These are phyloP conservation scores for Mitragyna speciosa DNA, from an alignment of 257 asterid genomes.

Conservation along the genomic window DNA sequence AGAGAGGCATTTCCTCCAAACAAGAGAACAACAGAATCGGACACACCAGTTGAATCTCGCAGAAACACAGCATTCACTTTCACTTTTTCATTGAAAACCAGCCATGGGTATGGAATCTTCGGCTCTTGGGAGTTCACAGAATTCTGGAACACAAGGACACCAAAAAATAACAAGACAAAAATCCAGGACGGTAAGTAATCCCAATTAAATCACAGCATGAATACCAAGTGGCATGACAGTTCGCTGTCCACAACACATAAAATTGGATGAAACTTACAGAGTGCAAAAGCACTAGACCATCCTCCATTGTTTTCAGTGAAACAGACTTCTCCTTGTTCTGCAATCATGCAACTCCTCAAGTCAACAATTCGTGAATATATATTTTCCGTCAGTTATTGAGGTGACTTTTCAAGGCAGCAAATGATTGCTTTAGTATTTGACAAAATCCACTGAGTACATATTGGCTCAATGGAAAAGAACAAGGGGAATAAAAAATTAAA, in stretches of 20 bases:
- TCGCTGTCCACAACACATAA: neutral
- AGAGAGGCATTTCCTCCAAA: conserved; percentile 72
- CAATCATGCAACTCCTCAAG: conserved; percentile 30
- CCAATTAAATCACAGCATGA: neutral
- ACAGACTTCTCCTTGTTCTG: conserved; percentile 95
- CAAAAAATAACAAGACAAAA: neutral
- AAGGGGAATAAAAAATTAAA: neutral
- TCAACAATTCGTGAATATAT: neutral
- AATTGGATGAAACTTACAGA: conserved; percentile 53
- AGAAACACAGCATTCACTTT: conserved; percentile 88
- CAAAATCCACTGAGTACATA: neutral
- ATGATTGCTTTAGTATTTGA: neutral
- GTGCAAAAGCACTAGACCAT: conserved; percentile 80
- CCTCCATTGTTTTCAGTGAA: conserved; percentile 90
- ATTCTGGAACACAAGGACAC: conserved; percentile 42
- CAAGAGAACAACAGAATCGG: conserved; percentile 79
- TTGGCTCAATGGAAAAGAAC: too few relatives aligned
- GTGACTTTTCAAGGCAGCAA: neutral
- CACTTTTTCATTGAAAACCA: conserved; percentile 86
- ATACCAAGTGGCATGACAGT: neutral
- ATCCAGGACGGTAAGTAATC: too few relatives aligned
- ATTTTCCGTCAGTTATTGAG: neutral
- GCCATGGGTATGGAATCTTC: conserved; percentile 83
- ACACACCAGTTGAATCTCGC: conserved; percentile 90
- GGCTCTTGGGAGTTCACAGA: conserved; percentile 79